Base-by-base conservation (phyloP, 257 asterid genomes). In the Verbascum thapsus region DNA sequence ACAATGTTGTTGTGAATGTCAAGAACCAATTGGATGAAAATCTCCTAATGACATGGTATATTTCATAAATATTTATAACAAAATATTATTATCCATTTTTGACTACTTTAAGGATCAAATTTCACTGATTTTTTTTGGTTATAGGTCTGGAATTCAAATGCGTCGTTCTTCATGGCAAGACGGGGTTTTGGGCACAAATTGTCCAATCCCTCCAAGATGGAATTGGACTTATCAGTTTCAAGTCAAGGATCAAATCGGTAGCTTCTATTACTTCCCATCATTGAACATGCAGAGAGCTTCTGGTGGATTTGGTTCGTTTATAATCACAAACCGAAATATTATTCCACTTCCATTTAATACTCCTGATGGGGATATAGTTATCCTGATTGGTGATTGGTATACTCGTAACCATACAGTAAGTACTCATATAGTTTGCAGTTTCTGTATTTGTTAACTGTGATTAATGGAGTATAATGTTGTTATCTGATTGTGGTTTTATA, bases 201-300 rank as follows among this genome's bases (percentile, higher is more conserved):
- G 99, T 53, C 96, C 99, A 6, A 87, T 94, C 62, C 95, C 85
- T 39, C 68, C 91, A 0, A 74, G 63, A 4, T 81, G 91, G 95
- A 90, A 85, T 73, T 90, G 96, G 96, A 90, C 95, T 17, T 94
- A 90, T 51, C 90, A 94, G 79, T 94, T 94, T 77, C 99, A 94
- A 72, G 99, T 72, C 67, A 94, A 94, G 88, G 99, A 94, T 67
- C 99, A 94, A 68, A 89, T 94, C 34, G 99, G 99, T 19, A 85
- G 96, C 72, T 88, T 87, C 76, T 90, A 84, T 72, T 94, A 94
- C 76, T 86, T 41, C 58, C 99, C 99, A 17, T 84, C 99, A 15
- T 72, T 88, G 55, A 74, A 78, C 74, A 64, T 94, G 88, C 99
- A 90, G 81, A 88, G 96, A 73, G 91, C 99, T 32, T 76, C 92